Evolutionary conservation across 768 basidiomycete genomes (phyloP).

Genomic region (Kwoniella sp.): DNA sequence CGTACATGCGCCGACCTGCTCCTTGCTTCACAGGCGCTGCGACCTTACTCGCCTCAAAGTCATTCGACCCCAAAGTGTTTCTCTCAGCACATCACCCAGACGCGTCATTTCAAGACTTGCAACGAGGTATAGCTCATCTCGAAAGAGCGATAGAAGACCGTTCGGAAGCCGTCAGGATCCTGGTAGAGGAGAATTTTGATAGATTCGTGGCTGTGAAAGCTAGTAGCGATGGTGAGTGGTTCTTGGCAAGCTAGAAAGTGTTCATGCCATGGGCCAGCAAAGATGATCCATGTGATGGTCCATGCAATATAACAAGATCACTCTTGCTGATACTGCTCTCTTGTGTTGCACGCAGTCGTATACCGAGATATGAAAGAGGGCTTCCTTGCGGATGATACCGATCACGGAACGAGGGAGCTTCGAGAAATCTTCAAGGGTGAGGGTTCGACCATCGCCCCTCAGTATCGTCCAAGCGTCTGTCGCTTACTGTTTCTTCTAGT

Average conservation of each 20-base stretch:
- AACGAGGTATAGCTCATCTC: conserved; percentile 72
- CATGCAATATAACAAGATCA: not conserved
- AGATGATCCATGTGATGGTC: not conserved
- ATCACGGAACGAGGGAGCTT: conserved; percentile 80
- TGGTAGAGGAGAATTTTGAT: conserved; percentile 98
- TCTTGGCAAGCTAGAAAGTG: not conserved
- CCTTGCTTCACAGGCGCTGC: conserved; percentile 67
- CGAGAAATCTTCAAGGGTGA: conserved; percentile 82
- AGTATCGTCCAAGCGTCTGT: not conserved
- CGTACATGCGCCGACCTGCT: not conserved
- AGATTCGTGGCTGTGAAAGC: conserved; percentile 96
- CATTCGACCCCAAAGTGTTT: conserved; percentile 94
- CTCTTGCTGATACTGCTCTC: not conserved
- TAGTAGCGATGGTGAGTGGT: conserved; percentile 78
- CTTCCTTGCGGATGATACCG: conserved; percentile 71
- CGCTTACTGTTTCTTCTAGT: conserved; percentile 59
- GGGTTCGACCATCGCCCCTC: conserved; percentile 41
- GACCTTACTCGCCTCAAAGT: conserved; percentile 84
- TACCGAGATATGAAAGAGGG: conserved; percentile 93
- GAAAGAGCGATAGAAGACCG: conserved; percentile 81
- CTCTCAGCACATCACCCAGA: conserved; percentile 89
- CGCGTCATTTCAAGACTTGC: conserved; percentile 89
- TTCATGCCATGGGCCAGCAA: too few species aligned
- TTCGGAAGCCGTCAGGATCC: conserved; percentile 87
- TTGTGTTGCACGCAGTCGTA: conserved; percentile 63